Base-by-base conservation (phyloP, 2,329 filamentous ascomycete species). In the Colletotrichum sp. region DNA sequence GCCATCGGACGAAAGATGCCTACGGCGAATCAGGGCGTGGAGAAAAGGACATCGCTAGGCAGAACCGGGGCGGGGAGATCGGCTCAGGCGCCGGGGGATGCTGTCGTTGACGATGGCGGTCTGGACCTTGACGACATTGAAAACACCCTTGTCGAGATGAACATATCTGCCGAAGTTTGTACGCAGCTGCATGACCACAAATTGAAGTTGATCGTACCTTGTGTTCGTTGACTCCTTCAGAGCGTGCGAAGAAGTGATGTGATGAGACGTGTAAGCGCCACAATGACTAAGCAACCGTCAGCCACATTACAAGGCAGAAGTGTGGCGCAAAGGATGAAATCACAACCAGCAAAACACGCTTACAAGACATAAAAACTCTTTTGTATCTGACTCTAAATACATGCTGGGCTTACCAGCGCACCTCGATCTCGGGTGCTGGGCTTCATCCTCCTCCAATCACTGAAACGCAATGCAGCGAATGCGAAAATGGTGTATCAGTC, bases 401-500 rank as follows among this genome's bases (percentile, higher is more conserved):
- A 75, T 66, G 64, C 74, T 65, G 74, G 74, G 24, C 26, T 69
- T 16, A 32, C 74, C 71, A 73, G 69, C 73, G 39, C 69, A 72
- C 59, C 65, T 65, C 65, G 26, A 43, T 9, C 32, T 61, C 36
- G 32, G 70, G 43, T 34, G 64, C 60, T 60, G 28, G n/a, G 21
- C 60, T 69, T 76, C 59, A 10, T 7, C 43, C 64, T 30, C 34
- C 21, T 71, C 28, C 48, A 6, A 55, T 71, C 65, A 65, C 65
- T n/a, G 24, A 69, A 74, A 55, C 57, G 60, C 65, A 66, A 65
- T 65, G 59, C 71, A 69, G 65, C 74, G 71, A 59, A 52, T 39
- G 70, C 74, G 71, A 74, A 61, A 76, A 73, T 69, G 36, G 43
- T 74, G 71, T 64, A 66, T 69, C 70, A 69, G 68, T 74, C 74